A percentile compares a stretch with the other conserved stretches of the same genome.
These are phyloP conservation scores for Globisporangium okanoganense DNA, from an alignment of 352 stramenopile genomes.

Conservation along the genomic window DNA sequence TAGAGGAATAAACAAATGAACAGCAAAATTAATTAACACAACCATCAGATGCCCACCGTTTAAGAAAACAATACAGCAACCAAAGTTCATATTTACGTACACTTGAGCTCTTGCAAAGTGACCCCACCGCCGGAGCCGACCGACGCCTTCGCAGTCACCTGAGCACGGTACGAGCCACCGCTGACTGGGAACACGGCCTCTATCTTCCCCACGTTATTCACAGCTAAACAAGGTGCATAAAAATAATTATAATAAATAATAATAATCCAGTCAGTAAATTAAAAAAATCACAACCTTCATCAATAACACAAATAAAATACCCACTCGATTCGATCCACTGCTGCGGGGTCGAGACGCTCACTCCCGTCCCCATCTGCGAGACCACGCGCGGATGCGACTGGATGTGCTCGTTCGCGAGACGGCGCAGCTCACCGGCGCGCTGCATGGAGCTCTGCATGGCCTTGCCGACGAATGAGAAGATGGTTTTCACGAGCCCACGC, in stretches of 20 bases:
- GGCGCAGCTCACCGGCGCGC: slow-evolving; percentile 49
- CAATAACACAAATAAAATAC: slow-evolving; percentile 10
- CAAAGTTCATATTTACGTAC: slow-evolving; percentile 26
- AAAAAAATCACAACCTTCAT: no score
- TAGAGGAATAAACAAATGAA: slow-evolving; percentile 12
- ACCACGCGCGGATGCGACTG: slow-evolving; percentile 48
- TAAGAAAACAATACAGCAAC: slow-evolving; percentile 9
- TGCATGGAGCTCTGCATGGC: slow-evolving; percentile 66
- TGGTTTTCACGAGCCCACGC: slow-evolving; percentile 53
- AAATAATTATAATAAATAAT: neutral
- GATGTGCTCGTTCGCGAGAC: slow-evolving; percentile 48
- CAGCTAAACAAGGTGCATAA: slow-evolving; percentile 28
- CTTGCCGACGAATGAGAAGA: slow-evolving; percentile 60
- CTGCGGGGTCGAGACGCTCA: slow-evolving; percentile 50
- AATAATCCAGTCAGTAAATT: neutral
- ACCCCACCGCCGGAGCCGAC: slow-evolving; percentile 35
- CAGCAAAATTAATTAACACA: neutral
- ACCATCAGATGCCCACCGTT: neutral
- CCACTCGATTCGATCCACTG: slow-evolving; percentile 77
- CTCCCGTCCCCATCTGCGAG: slow-evolving; percentile 38
- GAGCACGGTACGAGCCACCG: slow-evolving; percentile 28
- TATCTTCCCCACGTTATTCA: slow-evolving; percentile 60
- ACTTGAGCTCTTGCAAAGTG: slow-evolving; percentile 56
- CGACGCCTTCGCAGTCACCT: slow-evolving; percentile 52
- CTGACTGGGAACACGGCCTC: slow-evolving; percentile 65